Percentiles rank a stretch among this genome's conserved stretches.
Evolutionary conservation across 2,329 filamentous ascomycete genomes (phyloP).

Genomic region (Penicillium italicum): DNA sequence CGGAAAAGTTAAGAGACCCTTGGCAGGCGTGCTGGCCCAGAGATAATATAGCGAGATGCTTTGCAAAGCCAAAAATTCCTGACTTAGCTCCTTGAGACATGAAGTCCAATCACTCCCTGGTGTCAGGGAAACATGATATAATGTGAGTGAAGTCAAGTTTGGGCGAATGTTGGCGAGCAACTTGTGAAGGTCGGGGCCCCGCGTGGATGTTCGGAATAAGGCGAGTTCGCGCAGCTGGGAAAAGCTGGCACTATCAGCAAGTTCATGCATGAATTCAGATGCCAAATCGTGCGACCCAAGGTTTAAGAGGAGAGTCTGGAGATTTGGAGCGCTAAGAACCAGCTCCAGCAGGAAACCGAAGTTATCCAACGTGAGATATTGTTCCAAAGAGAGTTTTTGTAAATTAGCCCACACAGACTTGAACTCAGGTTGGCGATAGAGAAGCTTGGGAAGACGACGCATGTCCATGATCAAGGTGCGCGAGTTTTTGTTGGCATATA

Average conservation of each 20-base stretch:
- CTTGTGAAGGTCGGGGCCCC: constrained; percentile 14
- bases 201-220: constrained; percentile 19
- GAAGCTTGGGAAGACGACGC: constrained; percentile 24
- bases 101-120: constrained; percentile 15
- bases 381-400: constrained; percentile 21
- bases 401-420: constrained; percentile 20
- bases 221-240: constrained; percentile 18
- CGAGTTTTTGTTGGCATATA: constrained; percentile 22
- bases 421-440: constrained; percentile 24
- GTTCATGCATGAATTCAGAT: constrained; percentile 24
- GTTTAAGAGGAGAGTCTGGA: constrained; percentile 19
- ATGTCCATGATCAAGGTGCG: constrained; percentile 26
- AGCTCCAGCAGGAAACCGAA: constrained; percentile 24
- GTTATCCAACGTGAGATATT: constrained; percentile 25
- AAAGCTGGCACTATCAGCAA: constrained; percentile 18
- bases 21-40: constrained; percentile 18
- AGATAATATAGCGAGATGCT: constrained; percentile 23
- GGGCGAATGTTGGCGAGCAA: constrained; percentile 9
- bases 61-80: constrained; percentile 7
- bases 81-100: constrained; percentile 14
- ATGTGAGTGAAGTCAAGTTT: constrained; percentile 14
- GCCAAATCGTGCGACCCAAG: constrained; percentile 23
- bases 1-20: constrained; percentile 19
- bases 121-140: constrained; percentile 19
- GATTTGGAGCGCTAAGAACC: constrained; percentile 21